Conservation (phyloP, 306 rosid species). For the Spatholobus suberectus region DNA sequence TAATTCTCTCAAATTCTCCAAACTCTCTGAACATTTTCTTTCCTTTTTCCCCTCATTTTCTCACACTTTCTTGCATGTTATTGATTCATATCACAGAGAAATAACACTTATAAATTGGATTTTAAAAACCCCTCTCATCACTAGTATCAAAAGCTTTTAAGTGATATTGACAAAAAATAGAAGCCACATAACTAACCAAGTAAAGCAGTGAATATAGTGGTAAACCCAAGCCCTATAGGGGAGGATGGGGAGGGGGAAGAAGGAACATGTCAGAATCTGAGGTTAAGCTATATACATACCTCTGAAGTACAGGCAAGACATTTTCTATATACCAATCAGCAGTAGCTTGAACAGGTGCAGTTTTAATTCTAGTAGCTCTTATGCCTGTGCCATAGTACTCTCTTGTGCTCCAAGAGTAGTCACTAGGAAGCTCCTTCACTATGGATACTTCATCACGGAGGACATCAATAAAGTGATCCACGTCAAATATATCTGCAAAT, state of each 20-base stretch:
- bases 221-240: conserved; percentile 29
- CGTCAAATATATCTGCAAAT: conserved; percentile 92
- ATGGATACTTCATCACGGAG: conserved; percentile 77
- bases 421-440: conserved; percentile 81
- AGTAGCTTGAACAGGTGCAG: conserved; percentile 93
- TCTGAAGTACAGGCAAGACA: conserved; percentile 76
- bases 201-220: conserved; percentile 22
- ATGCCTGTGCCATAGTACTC: conserved; percentile 89
- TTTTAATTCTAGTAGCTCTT: conserved; percentile 84
- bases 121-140: conserved; percentile 1
- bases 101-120: conserved; percentile 10
- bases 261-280: not conserved
- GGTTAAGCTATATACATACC: conserved; percentile 49
- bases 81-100: not conserved
- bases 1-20: not conserved
- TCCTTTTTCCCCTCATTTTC: not conserved
- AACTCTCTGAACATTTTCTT: not conserved
- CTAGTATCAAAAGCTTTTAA: conserved; percentile 26
- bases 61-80: not conserved
- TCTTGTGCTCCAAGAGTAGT: conserved; percentile 89
- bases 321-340: conserved; percentile 91
- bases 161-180: not conserved
- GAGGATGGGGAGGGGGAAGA: not conserved
- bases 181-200: conserved; percentile 8
- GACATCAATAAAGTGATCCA: conserved; percentile 82